These are phyloP conservation scores for Ordospora pajunii DNA, from an alignment of 371 early-diverging fungal species.

Conservation along the genomic window DNA sequence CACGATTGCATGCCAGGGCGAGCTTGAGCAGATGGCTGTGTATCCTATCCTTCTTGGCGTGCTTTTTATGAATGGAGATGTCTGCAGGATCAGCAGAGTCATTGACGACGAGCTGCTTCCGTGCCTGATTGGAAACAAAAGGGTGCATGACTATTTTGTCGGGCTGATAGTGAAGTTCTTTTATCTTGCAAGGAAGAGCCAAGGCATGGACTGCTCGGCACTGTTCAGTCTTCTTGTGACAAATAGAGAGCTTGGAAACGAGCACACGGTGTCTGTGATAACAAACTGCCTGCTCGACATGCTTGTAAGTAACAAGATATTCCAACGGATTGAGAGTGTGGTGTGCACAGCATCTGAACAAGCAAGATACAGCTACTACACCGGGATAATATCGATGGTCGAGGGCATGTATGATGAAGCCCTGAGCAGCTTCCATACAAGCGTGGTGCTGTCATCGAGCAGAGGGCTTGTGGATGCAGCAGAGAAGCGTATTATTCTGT, in stretches of 20 bases:
- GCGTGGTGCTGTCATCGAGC: constrained; percentile 15
- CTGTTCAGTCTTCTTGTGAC: constrained; percentile 16
- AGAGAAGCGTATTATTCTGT: constrained; percentile 31
- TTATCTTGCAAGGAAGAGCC: constrained; percentile 26
- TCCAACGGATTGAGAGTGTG: not conserved
- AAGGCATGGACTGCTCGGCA: not conserved
- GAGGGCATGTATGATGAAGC: constrained; percentile 28
- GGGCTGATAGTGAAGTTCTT: constrained; percentile 11
- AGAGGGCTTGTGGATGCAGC: not conserved
- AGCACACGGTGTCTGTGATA: constrained; percentile 22
- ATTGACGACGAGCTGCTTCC: not conserved
- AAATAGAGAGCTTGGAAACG: constrained; percentile 38
- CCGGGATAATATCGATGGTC: constrained; percentile 36
- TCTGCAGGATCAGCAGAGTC: not conserved
- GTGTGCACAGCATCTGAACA: constrained; percentile 20
- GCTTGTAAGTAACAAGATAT: constrained; percentile 27
- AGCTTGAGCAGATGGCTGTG: constrained; percentile 1
- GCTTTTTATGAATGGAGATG: not conserved
- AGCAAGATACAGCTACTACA: constrained; percentile 34
- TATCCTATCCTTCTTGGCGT: not conserved
- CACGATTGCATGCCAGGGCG: not conserved
- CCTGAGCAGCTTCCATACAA: constrained; percentile 5
- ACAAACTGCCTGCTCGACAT: constrained; percentile 36
- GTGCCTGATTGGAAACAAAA: constrained; percentile 7
- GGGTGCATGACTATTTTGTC: constrained; percentile 16